A percentile compares a stretch with the other conserved stretches of the same genome.
Conservation (phyloP, 495 filamentous ascomycete genomes). For the Paragyromitra xinjiangensis region DNA sequence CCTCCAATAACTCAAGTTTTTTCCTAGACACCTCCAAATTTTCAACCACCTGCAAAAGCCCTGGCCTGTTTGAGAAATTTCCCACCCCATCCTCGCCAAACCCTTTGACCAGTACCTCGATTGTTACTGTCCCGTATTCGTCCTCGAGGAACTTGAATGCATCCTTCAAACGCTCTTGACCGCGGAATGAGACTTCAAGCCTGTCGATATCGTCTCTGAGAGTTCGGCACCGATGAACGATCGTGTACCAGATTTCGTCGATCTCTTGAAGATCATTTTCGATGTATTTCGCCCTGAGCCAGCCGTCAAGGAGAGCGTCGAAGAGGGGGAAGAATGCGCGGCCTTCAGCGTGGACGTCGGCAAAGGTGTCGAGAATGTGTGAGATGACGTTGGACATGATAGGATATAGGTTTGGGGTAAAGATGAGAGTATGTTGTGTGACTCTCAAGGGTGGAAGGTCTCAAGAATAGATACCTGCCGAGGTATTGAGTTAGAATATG, state of each 20-base stretch:
- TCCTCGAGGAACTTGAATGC: background rate
- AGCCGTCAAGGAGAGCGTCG: background rate
- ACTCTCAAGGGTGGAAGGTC: too few species aligned
- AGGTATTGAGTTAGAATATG: background rate
- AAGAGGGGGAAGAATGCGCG: background rate
- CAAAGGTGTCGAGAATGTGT: background rate
- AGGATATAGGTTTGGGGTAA: background rate
- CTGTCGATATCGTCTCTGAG: background rate
- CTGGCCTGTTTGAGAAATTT: background rate
- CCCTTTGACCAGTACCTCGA: background rate
- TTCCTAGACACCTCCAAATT: background rate
- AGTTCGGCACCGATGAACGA: background rate
- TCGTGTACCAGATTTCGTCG: background rate
- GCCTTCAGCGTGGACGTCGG: background rate
- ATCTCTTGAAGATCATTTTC: background rate
- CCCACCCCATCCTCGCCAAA: background rate
- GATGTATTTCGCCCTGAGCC: background rate
- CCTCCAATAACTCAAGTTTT: background rate
- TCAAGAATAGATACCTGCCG: background rate
- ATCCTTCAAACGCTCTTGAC: background rate
- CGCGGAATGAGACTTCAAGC: background rate
- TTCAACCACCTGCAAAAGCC: background rate
- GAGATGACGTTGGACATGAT: background rate
- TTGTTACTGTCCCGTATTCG: background rate
- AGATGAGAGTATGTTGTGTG: background rate